Evolutionary conservation across 345 rosid genomes (phyloP), one percentile per base, ranked within the genome.

Genomic region (Hirschfeldia incana): DNA sequence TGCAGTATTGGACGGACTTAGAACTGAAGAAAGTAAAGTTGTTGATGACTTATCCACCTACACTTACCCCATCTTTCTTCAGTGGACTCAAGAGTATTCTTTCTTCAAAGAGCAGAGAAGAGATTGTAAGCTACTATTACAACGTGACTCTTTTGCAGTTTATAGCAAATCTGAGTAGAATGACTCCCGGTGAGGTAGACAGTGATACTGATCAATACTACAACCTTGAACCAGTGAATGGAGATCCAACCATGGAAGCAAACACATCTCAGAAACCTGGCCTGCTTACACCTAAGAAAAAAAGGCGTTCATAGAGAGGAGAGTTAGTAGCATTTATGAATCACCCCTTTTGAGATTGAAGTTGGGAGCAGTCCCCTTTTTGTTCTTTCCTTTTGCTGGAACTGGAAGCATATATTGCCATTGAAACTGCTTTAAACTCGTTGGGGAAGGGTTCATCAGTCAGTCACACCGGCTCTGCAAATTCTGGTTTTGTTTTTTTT

Each of bases 111-210:
- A 84, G 82, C 70, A 84, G 88, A 75, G 90, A 68, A 81, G 87
- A 84, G 27, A 76, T 95, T 30, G 93, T 89, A 57, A 82, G 93
- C 80, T 93, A 93, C 80, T 90, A 87, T 84, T 95, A 76, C 77
- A 93, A 93, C 67, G 98, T 90, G 74, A 83, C 80, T 34, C 87
- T 93, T 83, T 53, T 93, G 86, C 87, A 86, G 82, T 86, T 88
- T 53, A 89, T 98, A 76, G 96, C 92, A 68, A 67, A 81, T 42
- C 99, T 93, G 80, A 95, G 84, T 60, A 84, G 99, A 82, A 70
- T 17, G 26, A 74, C 83, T 69, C 91, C 85, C 15, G 61, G 66
- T 60, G 84, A 83, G 49, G 80, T 87, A 73, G 79, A 87, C 77
- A 95, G 97, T 36, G 97, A 91, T 77, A 91, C 91, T 29, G 91